A percentile compares a stretch with the other conserved stretches of the same genome.
Evolutionary conservation across 495 filamentous ascomycete species (phyloP).

Genomic region (Bacidia gigantensis): DNA sequence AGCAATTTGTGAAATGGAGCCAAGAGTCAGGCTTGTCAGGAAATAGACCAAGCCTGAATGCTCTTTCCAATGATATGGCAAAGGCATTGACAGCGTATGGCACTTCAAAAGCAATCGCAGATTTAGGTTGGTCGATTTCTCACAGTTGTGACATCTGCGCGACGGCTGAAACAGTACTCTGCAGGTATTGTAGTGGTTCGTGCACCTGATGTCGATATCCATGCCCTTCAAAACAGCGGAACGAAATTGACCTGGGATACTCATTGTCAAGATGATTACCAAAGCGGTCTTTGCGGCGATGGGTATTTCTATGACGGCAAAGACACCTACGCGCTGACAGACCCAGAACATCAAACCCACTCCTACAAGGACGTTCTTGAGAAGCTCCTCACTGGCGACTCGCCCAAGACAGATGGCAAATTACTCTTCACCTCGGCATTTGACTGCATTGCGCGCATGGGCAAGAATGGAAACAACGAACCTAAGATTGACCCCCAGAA

Average conservation of each 20-base stretch:
- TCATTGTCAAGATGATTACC: constrained; percentile 1
- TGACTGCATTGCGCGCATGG: not conserved
- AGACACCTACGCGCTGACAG: constrained; percentile 7
- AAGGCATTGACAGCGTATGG: not conserved
- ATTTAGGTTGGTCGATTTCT: not conserved
- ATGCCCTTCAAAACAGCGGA: constrained; percentile 4
- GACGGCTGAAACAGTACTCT: no score
- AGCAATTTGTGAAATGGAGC: constrained; percentile 4
- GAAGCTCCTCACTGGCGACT: not conserved
- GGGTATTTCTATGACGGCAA: constrained; percentile 5
- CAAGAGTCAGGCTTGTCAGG: constrained; percentile 3
- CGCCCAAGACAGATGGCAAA: not conserved
- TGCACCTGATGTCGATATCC: not conserved
- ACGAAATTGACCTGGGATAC: constrained; percentile 2
- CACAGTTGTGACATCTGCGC: no score
- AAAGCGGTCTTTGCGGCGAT: not conserved
- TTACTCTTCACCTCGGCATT: not conserved
- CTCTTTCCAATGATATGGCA: not conserved
- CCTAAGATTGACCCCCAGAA: not conserved
- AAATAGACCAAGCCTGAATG: not conserved
- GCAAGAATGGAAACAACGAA: not conserved
- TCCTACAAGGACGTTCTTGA: not conserved
- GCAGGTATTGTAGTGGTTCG: not conserved
- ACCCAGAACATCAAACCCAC: not conserved
- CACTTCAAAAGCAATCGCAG: not conserved